Evolutionary conservation across 2,329 filamentous ascomycete genomes (phyloP).

Genomic region (Stagonosporopsis vannaccii): DNA sequence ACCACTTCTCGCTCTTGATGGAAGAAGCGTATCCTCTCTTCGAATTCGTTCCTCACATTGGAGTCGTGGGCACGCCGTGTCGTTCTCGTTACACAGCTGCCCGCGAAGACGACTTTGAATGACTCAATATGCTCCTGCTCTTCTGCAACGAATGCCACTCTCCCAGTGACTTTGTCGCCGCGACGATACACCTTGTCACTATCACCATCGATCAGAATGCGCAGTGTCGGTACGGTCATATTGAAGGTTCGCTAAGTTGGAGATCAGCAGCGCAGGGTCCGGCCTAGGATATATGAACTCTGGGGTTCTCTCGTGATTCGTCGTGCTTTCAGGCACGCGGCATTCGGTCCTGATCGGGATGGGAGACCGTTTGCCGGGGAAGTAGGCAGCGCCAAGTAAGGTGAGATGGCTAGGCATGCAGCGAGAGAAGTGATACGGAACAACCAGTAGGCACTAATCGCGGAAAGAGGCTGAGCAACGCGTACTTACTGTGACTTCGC

Average conservation of each 20-base stretch:
- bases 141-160: conserved; percentile 38
- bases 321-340: conserved; percentile 32
- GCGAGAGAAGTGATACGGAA: conserved; percentile 28
- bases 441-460: conserved; percentile 26
- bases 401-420: conserved; percentile 40
- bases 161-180: conserved; percentile 46
- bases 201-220: conserved; percentile 44
- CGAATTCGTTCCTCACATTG: conserved; percentile 31
- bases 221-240: conserved; percentile 38
- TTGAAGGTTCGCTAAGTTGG: conserved; percentile 16
- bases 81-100: conserved; percentile 44
- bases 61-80: conserved; percentile 31
- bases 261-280: conserved; percentile 39
- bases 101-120: conserved; percentile 41
- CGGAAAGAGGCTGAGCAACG: conserved; percentile 27
- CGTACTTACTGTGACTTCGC: background rate
- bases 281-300: conserved; percentile 31
- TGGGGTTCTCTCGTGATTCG: conserved; percentile 19
- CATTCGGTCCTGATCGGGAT: conserved; percentile 36
- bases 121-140: conserved; percentile 38
- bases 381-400: conserved; percentile 36
- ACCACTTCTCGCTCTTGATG: conserved; percentile 35
- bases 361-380: conserved; percentile 43
- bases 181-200: conserved; percentile 36
- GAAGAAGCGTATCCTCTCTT: conserved; percentile 42